Percentiles rank a stretch among this genome's conserved stretches.
Evolutionary conservation across 208 protist species (phyloP).

Genomic region (Strigomonas culicis): DNA sequence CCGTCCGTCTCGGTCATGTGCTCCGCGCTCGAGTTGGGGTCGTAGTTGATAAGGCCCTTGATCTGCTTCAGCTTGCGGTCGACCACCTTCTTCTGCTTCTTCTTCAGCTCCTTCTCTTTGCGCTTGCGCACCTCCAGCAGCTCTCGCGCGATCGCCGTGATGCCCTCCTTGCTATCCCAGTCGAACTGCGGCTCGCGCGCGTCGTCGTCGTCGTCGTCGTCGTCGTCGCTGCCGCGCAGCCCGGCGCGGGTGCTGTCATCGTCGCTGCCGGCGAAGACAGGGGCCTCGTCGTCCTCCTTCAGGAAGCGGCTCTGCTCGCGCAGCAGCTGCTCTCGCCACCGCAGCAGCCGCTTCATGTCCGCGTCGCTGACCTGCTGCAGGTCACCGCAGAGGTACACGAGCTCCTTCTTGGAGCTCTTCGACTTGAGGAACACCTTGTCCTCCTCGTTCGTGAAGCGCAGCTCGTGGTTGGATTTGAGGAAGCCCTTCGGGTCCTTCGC

Average conservation of each 20-base stretch:
- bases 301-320: conserved; percentile 41
- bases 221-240: conserved; percentile 14
- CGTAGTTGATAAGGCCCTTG: conserved; percentile 91
- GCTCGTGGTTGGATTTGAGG: conserved; percentile 82
- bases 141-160: conserved; percentile 81
- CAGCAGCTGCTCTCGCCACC: conserved; percentile 91
- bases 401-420: conserved; percentile 89
- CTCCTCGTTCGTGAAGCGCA: conserved; percentile 85
- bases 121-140: conserved; percentile 83
- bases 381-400: conserved; percentile 90
- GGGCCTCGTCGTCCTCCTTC: conserved; percentile 17
- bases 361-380: conserved; percentile 93
- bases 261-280: conserved; percentile 27
- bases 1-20: conserved; percentile 66
- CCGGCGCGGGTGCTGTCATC: conserved; percentile 14
- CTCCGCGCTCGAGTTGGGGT: conserved; percentile 73
- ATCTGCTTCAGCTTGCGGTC: conserved; percentile 92
- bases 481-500: conserved; percentile 86
- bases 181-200: conserved; percentile 34
- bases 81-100: conserved; percentile 90
- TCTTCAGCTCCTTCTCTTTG: conserved; percentile 87
- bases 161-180: conserved; percentile 77
- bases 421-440: conserved; percentile 74
- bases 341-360: conserved; percentile 91
- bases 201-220: conserved; percentile 29